A percentile compares a stretch with the other conserved stretches of the same genome.
phyloP scores from a whole-genome alignment of 495 filamentous ascomycete species.

The Penicillium verhagenii region DNA sequence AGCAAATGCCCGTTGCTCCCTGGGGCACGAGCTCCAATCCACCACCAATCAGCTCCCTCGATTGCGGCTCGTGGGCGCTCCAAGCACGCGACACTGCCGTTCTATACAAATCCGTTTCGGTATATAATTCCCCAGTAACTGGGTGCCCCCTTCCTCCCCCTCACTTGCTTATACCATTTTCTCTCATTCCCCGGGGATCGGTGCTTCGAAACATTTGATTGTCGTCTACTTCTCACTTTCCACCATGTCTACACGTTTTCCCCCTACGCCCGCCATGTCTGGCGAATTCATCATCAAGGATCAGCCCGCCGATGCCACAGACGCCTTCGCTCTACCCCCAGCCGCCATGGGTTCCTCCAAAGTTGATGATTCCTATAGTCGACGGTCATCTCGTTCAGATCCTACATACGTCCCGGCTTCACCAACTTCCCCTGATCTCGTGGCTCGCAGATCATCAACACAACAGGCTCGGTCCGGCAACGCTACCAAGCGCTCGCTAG shows the following conservation, averaged over 20 bases:
- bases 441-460: conserved; percentile 36
- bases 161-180: neutral
- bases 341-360: conserved; percentile 61
- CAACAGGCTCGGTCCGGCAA: conserved; percentile 56
- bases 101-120: conserved; percentile 7
- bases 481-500: conserved; percentile 47
- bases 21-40: conserved; percentile 22
- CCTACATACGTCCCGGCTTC: conserved; percentile 55
- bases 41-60: conserved; percentile 29
- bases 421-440: conserved; percentile 51
- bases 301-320: conserved; percentile 52
- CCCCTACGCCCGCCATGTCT: conserved; percentile 83
- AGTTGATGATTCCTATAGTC: conserved; percentile 37
- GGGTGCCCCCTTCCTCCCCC: neutral
- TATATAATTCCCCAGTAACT: conserved; percentile 7
- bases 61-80: conserved; percentile 34
- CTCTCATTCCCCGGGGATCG: neutral
- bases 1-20: conserved; percentile 25
- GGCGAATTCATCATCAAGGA: conserved; percentile 80
- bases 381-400: conserved; percentile 44
- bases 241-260: conserved; percentile 69
- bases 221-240: neutral
- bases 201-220: too few species aligned
- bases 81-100: conserved; percentile 48
- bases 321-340: conserved; percentile 79